Conservation (phyloP, 2,329 filamentous ascomycete genomes). For the Colletotrichum orbiculare region DNA sequence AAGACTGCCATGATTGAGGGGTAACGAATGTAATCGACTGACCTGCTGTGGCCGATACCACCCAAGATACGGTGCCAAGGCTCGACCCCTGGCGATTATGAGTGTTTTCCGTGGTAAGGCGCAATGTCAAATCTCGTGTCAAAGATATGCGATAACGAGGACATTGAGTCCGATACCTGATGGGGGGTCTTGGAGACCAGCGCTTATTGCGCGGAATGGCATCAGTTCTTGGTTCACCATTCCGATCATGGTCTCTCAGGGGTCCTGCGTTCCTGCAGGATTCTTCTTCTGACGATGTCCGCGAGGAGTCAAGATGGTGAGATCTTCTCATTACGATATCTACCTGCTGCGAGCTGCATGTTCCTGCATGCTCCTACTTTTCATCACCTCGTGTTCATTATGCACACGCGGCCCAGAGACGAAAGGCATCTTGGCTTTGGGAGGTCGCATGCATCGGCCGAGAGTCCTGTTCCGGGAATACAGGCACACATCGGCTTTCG, state of each 20-base stretch:
- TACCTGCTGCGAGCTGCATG: slow-evolving; percentile 9
- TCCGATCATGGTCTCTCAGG: neutral
- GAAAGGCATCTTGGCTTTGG: slow-evolving; percentile 3
- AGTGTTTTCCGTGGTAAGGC: neutral
- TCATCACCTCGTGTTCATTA: slow-evolving; percentile 19
- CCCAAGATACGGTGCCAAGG: slow-evolving; percentile 22
- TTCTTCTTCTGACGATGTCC: neutral
- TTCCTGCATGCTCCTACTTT: slow-evolving; percentile 9
- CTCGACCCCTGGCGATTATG: neutral
- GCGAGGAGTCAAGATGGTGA: neutral
- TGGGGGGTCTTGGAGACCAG: neutral
- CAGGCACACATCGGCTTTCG: neutral
- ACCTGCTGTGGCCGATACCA: slow-evolving; percentile 3
- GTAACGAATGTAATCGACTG: neutral
- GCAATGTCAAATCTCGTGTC: slow-evolving; percentile 14
- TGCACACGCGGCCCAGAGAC: neutral
- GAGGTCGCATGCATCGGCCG: slow-evolving; percentile 11
- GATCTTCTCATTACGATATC: neutral
- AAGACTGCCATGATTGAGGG: slow-evolving; percentile 11
- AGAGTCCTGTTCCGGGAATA: slow-evolving; percentile 11
- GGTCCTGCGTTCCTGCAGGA: neutral
- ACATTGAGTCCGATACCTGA: neutral
- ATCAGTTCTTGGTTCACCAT: neutral
- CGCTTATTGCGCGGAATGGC: slow-evolving; percentile 17
- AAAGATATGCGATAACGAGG: neutral